Percentiles rank a stretch among this genome's conserved stretches.
Evolutionary conservation across 2,329 filamentous ascomycete genomes (phyloP).

Genomic region (Ophiostoma himal-ulmi): DNA sequence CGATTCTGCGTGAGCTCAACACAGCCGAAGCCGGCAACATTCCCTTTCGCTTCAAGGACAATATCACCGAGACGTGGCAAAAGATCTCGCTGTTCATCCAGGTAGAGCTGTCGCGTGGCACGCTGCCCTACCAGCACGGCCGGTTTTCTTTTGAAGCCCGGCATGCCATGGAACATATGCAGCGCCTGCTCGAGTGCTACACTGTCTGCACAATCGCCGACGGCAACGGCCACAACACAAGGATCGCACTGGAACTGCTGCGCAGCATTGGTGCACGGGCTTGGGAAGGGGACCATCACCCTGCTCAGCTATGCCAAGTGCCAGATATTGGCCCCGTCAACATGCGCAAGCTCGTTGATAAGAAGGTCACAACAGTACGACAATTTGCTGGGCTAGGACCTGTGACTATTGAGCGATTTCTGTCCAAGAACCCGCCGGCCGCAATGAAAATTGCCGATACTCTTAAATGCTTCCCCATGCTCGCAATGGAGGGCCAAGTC

Average conservation of each 20-base stretch:
- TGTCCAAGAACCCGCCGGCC: constrained; percentile 77
- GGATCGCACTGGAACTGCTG: constrained; percentile 68
- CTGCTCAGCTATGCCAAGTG: constrained; percentile 77
- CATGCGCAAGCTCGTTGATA: constrained; percentile 66
- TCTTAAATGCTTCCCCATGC: constrained; percentile 62
- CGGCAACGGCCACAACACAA: constrained; percentile 59
- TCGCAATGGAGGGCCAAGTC: constrained; percentile 38
- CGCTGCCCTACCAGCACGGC: constrained; percentile 41
- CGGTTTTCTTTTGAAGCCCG: constrained; percentile 56
- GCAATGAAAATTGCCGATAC: constrained; percentile 62
- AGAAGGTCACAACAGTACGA: constrained; percentile 65
- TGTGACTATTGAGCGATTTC: constrained; percentile 66
- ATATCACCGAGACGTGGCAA: constrained; percentile 60
- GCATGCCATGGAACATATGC: constrained; percentile 60
- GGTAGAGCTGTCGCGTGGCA: constrained; percentile 59
- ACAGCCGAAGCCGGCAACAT: constrained; percentile 52
- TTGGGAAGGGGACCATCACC: constrained; percentile 66
- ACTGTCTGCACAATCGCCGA: constrained; percentile 62
- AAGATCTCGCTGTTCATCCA: constrained; percentile 78
- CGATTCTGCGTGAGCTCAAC: constrained; percentile 66
- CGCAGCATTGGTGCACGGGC: constrained; percentile 66
- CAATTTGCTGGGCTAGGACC: constrained; percentile 62
- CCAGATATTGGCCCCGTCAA: constrained; percentile 68
- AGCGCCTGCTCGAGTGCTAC: constrained; percentile 66
- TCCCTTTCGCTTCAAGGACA: constrained; percentile 64